These are phyloP conservation scores for Coniferiporia weirii DNA, from an alignment of 1,284 basidiomycete species.

Conservation along the genomic window DNA sequence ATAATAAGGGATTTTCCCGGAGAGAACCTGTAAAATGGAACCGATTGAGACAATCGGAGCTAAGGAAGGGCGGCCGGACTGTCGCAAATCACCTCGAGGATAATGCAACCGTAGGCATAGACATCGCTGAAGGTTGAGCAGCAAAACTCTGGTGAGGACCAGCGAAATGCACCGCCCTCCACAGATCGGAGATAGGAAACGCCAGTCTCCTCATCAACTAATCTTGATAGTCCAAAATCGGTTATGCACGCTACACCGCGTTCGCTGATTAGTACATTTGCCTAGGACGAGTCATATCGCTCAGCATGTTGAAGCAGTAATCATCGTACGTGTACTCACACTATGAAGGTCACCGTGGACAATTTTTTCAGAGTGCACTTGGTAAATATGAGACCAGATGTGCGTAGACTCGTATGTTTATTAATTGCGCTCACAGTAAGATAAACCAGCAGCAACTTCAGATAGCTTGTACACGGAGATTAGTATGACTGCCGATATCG, in stretches of 20 bases:
- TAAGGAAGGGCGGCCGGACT: not conserved
- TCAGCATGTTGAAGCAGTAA: not conserved
- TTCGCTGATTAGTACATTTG: slow-evolving; percentile 31
- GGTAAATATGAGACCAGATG: not conserved
- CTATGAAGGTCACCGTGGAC: slow-evolving; percentile 9
- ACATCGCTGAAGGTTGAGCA: slow-evolving; percentile 22
- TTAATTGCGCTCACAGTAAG: not conserved
- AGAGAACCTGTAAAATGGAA: slow-evolving; percentile 30
- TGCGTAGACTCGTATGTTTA: not conserved
- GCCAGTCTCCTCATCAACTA: slow-evolving; percentile 19
- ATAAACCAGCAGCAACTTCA: not conserved
- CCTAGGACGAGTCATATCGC: not conserved
- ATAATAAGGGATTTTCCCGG: slow-evolving; percentile 24
- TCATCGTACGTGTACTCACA: not conserved
- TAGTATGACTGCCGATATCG: too few relatives aligned
- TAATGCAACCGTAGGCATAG: slow-evolving; percentile 26
- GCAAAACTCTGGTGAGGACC: slow-evolving; percentile 29
- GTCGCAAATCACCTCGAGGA: slow-evolving; percentile 21
- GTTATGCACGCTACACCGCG: slow-evolving; percentile 22
- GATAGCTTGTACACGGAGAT: not conserved
- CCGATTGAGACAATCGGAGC: slow-evolving; percentile 29
- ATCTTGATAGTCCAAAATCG: slow-evolving; percentile 35
- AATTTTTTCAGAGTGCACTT: slow-evolving; percentile 4
- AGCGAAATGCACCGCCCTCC: slow-evolving; percentile 28
- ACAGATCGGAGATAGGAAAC: slow-evolving; percentile 26